Evolutionary conservation across 805 yeast species (phyloP).

Genomic region (Barnettozyma sucrosica): DNA sequence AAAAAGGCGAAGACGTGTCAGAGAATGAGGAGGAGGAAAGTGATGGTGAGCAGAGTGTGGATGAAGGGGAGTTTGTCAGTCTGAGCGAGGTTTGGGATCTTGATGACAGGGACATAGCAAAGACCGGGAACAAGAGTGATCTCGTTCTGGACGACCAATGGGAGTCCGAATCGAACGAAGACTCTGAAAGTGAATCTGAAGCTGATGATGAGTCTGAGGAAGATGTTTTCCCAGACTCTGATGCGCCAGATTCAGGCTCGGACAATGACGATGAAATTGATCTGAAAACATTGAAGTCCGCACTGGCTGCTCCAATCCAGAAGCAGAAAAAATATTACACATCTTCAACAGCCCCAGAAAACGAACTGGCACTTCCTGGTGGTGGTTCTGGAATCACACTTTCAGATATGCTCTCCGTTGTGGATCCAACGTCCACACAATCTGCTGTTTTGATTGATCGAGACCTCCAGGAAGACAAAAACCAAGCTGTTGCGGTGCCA

Average conservation of each 20-base stretch:
- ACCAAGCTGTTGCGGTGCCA: conserved; percentile 65
- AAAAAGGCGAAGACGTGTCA: conserved; percentile 28
- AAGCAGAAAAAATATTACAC: conserved; percentile 43
- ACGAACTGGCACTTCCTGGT: conserved; percentile 64
- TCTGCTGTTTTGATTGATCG: conserved; percentile 43
- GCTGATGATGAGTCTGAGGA: conserved; percentile 28
- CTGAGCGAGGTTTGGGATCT: conserved; percentile 87
- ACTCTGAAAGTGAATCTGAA: conserved; percentile 23
- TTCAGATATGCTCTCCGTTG: conserved; percentile 69
- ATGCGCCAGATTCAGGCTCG: neutral
- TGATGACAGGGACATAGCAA: conserved; percentile 49
- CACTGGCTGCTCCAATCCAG: conserved; percentile 32
- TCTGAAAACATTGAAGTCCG: conserved; percentile 43
- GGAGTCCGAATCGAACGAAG: conserved; percentile 24
- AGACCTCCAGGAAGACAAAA: conserved; percentile 30
- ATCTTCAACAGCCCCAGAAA: conserved; percentile 53
- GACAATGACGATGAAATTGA: conserved; percentile 49
- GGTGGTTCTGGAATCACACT: conserved; percentile 54
- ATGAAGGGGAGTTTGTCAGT: conserved; percentile 68
- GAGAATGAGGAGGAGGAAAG: conserved; percentile 38
- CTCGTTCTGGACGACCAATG: conserved; percentile 19
- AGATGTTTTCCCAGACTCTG: neutral
- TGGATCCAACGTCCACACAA: conserved; percentile 43
- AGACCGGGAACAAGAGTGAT: conserved; percentile 24
- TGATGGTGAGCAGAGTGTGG: conserved; percentile 51